Evolutionary conservation across 148 eudicot genomes (phyloP).

Genomic region (Pouteria glomerata): DNA sequence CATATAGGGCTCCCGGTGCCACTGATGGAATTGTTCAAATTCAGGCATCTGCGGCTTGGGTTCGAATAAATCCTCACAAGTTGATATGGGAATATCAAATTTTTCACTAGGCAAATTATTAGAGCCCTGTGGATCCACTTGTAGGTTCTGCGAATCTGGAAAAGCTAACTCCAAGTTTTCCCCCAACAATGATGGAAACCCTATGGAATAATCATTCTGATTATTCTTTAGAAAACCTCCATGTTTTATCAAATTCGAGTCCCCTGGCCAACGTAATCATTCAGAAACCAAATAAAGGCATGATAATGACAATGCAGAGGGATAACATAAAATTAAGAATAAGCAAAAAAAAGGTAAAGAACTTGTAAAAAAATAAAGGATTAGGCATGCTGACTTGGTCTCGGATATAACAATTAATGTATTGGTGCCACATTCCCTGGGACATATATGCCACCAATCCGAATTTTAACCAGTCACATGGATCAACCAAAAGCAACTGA

Average conservation of each 20-base stretch:
- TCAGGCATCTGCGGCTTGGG: slow-evolving; percentile 11
- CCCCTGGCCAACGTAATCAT: slow-evolving; percentile 21
- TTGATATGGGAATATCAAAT: not conserved
- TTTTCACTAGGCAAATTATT: not conserved
- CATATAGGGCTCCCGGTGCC: slow-evolving; percentile 9
- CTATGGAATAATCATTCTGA: slow-evolving; percentile 15
- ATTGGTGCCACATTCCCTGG: no score
- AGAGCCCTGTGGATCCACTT: not conserved
- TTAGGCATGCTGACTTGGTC: not conserved
- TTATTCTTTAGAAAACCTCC: slow-evolving; percentile 10
- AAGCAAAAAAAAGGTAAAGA: not conserved
- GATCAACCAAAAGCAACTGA: no score
- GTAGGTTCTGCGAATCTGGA: not conserved
- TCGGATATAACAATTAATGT: not conserved
- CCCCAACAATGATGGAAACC: slow-evolving; percentile 15
- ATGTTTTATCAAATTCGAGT: slow-evolving; percentile 8
- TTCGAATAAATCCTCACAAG: not conserved
- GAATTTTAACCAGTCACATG: no score
- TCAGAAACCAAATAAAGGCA: not conserved
- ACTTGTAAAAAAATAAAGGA: no score
- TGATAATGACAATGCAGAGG: no score
- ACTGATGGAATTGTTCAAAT: slow-evolving; percentile 13
- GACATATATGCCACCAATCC: no score
- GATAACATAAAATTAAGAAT: not conserved
- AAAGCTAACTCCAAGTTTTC: slow-evolving; percentile 14